These are phyloP conservation scores for Citrus sp. DNA, from an alignment of 345 rosid genomes.

Conservation along the genomic window DNA sequence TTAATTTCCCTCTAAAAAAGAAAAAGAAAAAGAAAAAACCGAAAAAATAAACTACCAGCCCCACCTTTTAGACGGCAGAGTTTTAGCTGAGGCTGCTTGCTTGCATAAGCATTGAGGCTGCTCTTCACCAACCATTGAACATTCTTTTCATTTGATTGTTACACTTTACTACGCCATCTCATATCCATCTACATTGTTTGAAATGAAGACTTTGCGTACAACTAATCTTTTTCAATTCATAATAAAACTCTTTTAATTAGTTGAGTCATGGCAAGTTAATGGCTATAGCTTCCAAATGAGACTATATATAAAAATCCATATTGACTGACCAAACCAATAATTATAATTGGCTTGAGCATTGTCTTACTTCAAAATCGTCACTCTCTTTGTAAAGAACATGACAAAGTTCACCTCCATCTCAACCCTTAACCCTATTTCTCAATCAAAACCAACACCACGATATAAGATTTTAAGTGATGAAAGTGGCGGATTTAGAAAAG, in stretches of 20 bases:
- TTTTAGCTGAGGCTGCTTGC: not conserved
- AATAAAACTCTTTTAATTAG: not conserved
- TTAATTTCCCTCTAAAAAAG: too few relatives aligned
- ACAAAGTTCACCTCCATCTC: too few relatives aligned
- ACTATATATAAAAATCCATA: not conserved
- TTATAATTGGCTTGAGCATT: not conserved
- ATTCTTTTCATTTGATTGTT: slow-evolving; percentile 1
- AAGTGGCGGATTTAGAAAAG: too few relatives aligned
- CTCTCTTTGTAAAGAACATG: too few relatives aligned
- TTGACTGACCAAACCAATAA: not conserved
- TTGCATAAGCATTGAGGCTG: not conserved
- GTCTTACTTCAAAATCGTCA: too few relatives aligned
- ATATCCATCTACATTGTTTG: not conserved
- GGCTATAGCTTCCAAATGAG: not conserved
- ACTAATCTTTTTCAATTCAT: not conserved
- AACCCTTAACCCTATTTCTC: too few relatives aligned
- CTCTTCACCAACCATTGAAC: slow-evolving; percentile 24
- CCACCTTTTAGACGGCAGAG: not conserved
- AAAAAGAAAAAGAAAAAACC: too few relatives aligned
- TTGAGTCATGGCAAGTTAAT: not conserved
- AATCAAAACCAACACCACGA: too few relatives aligned
- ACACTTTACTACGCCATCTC: slow-evolving; percentile 20
- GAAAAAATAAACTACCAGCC: slow-evolving; percentile 17
- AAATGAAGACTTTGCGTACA: not conserved
- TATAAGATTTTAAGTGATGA: too few relatives aligned